Evolutionary conservation across 2,329 filamentous ascomycete genomes (phyloP), one percentile per base, ranked within the genome.

Genomic region (Phialophora tarda): DNA sequence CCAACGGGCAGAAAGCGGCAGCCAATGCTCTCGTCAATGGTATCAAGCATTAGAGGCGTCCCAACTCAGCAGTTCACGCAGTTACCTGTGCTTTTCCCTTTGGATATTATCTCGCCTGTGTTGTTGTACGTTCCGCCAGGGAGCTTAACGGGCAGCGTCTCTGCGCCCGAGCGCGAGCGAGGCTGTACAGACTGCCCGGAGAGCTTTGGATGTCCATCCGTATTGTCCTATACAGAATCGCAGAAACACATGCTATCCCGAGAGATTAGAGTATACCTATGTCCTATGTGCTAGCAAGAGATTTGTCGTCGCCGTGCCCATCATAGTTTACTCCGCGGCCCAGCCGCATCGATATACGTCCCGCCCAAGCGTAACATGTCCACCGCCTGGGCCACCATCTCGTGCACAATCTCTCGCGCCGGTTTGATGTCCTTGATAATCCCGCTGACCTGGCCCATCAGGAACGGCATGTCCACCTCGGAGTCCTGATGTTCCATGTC

Each of bases 381-480:
- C 8, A 88, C 87, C 0, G 91, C 92, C 77, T 93, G 89, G 23
- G 81, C 79, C 10, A 97, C 91, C 92, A 98, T 97, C 71, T 96
- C 92, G 67, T 88, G 85, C n/a, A 98, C 88, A 80, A 98, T 97
- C 70, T 89, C 85, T 55, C 82, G 85, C 0, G 94, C 94, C 0
- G 93, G 92, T 82, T 95, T 88, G 66, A 97, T 86, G 71, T 89
- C 87, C 38, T 81, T 78, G 64, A 97, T 91, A 0, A 89, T 85
- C 1, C 91, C 93, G 0, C 92, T 91, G 8, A 97, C 93, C 81
- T 97, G 92, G 0, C 94, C 94, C 94, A 97, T 97, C 74, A 97
- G 77, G 78, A 94, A 93, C 12, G 94, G 94, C 63, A 91, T 82
- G 75, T 97, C 94, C 12, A 96, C 82, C 63, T 88, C 89, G 0